Conservation (phyloP, 2,329 filamentous ascomycete species). For the Claviceps monticola region DNA sequence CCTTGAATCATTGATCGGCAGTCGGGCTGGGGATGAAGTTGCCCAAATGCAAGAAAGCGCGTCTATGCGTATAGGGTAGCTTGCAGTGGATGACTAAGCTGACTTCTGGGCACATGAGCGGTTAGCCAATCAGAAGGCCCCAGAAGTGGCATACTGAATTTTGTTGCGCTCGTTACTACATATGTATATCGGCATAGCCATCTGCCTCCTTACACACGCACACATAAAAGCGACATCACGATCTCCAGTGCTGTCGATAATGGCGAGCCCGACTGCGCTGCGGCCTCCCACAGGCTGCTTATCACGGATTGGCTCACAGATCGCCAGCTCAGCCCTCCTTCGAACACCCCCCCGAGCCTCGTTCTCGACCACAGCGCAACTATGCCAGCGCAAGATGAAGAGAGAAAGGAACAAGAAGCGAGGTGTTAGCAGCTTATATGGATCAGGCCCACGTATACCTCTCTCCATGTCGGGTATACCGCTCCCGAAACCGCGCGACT, state of each 20-base stretch:
- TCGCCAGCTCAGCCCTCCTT: conserved; percentile 5
- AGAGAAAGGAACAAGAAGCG: conserved; percentile 69
- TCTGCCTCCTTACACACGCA: background rate
- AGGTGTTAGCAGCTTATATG: conserved; percentile 68
- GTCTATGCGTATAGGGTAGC: background rate
- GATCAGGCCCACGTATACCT: conserved; percentile 61
- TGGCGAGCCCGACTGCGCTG: conserved; percentile 17
- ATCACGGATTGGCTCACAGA: conserved; percentile 1
- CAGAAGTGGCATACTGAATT: background rate
- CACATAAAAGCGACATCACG: background rate
- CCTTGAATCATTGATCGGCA: no score
- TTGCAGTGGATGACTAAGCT: background rate
- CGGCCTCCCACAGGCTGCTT: conserved; percentile 15
- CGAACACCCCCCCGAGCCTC: conserved; percentile 11
- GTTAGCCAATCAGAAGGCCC: conserved; percentile 1
- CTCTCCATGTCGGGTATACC: conserved; percentile 59
- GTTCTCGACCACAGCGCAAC: conserved; percentile 43
- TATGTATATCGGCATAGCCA: background rate
- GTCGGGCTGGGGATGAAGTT: no score
- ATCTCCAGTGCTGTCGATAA: conserved; percentile 7
- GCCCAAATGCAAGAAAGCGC: no score
- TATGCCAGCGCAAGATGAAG: conserved; percentile 27
- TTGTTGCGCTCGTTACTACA: background rate
- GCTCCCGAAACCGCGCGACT: conserved; percentile 56
- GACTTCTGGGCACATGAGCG: background rate